Evolutionary conservation across 495 filamentous ascomycete genomes (phyloP), one percentile per base, ranked within the genome.

Genomic region (Penicillium bialowiezense): DNA sequence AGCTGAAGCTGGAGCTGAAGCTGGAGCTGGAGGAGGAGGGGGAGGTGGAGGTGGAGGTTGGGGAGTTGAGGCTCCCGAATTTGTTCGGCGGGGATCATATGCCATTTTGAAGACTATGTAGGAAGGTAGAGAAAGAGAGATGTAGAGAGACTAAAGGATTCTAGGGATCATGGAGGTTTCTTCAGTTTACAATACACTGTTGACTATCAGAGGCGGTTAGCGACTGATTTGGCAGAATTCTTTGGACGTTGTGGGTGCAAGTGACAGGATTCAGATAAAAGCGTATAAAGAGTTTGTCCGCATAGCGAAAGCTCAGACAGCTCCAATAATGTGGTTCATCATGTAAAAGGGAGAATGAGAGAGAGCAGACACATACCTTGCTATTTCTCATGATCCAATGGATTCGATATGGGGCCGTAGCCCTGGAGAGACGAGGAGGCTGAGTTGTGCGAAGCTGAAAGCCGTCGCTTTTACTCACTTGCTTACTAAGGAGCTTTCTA

Each of bases 291-390:
- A 61, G 58, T 69, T 72, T 74, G 58, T 77, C 67, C 71, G 64
- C 75, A 70, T 76, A 71, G 67, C 68, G 65, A 50, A 69, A 71
- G 71, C 80, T 92, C 86, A 84, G 91, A 97, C 90, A 97, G 91
- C 91, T 97, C 91, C 91, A 97, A 96, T 95, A 95, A 63, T 66
- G 63, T 60, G 60, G 62, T 55, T 86, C 83, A 87, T 88, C 84
- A 86, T 73, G 56, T 43, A 41, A 26, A 34, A 43, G 32, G 31
- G 41, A 40, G 38, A 39, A 32, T 18, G 26, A 18, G 39, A 46
- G 8, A 43, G 0, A 39, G 32, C 42, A 18, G 10, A 47, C 23
- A 55, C 71, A 50, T 70, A 75, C 72, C 72, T 70, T 68, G 47
- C 43, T 52, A 49, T 41, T 51, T 58, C 48, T 60, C 67, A 73